Base-by-base conservation (phyloP, 2,329 filamentous ascomycete species). In the Clarireedia monteithiana region DNA sequence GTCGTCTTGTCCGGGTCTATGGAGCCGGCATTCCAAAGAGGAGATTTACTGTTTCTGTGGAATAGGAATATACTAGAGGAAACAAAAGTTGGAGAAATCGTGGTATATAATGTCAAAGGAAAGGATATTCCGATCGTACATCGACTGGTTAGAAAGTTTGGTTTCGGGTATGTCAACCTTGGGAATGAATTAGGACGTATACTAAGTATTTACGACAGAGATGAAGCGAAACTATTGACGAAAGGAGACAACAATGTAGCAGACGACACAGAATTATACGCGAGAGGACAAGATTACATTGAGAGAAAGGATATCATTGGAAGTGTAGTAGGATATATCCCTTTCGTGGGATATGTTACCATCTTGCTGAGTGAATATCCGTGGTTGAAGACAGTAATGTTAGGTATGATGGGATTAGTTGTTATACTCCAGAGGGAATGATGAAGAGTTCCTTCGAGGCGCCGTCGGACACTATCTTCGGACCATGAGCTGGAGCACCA, bases 81-180 rank as follows among this genome's bases (percentile, higher is more conserved):
- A 45, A 85, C 84, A 1, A 79, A 86, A 66, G 75, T 89, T 47
- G 86, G 86, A 17, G 86, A 89, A 72, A 78, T 88, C 59, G 86
- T 89, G 62, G 85, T 89, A 48, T 89, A 88, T 68, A 88, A 88
- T 68, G 84, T 89, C 34, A 78, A 80, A 64, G 85, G 84, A 44
- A 99, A 97, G 77, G 89, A 96, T 63, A 97, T 99, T 61, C 94
- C 94, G 30, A 99, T 99, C 72, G 94, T 99, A 63, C 94, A 99
- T 75, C 79, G 94, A 50, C 81, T 97, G 9, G 87, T 97, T 54
- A 82, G 91, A 73, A 84, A 83, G 69, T 86, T 85, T 69, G 83
- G 83, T 23, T 66, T 66, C 30, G 82, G 82, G 76, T 81, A 67
- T 57, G 77, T 71, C 50, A 17, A 26, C 15, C 26, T 26, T 24